Base-by-base conservation (phyloP, 305 asterid genomes). In the Fraxinus floribunda region DNA sequence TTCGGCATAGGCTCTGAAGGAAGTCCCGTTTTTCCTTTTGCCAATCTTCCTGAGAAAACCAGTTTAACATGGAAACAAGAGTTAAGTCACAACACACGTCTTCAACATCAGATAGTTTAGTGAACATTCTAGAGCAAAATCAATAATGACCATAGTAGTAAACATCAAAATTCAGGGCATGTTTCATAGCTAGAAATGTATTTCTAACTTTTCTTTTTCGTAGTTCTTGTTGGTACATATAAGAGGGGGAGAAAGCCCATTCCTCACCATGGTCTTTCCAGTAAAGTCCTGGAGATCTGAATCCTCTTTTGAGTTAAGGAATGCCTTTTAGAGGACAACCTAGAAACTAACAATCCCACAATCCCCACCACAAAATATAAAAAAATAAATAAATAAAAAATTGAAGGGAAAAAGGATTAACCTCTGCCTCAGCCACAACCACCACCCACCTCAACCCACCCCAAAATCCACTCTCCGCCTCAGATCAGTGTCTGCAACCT, bases 11-110 rank as follows among this genome's bases (percentile, higher is more conserved):
- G 88, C 97, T 93, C 88, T 96, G 98, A 77, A 96, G 97, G 85
- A 92, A 96, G 86, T 92, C 97, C 85, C 97, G 87, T 73, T 92
- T 94, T 71, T 93, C 99, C 88, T 93, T 94, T 85, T 91, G 90
- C 99, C 99, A 96, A 86, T 96, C 99, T 86, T 94, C 97, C 99
- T 96, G 87, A 7, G 34, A 79, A 74, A 49, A 83, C 57, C 85
- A 79, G 81, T 76, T 75, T 72, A 35, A 46, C 73, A 78, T 13
- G 78, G 32, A 81, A 80, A 57, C 46, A 32, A 66, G 79, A 82
- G 68, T 20, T 11, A 78, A 71, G 18, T 35, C 66, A 38, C 26
- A 22, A 38, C 35, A 36, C 18, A 6, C 5, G 38, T 29, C 78
- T 64, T 32, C 71, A 76, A 55, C 78, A 60, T 64, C 78, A 81